phyloP scores from a whole-genome alignment of 1,284 basidiomycete genomes.

The Leccinum fallax region DNA sequence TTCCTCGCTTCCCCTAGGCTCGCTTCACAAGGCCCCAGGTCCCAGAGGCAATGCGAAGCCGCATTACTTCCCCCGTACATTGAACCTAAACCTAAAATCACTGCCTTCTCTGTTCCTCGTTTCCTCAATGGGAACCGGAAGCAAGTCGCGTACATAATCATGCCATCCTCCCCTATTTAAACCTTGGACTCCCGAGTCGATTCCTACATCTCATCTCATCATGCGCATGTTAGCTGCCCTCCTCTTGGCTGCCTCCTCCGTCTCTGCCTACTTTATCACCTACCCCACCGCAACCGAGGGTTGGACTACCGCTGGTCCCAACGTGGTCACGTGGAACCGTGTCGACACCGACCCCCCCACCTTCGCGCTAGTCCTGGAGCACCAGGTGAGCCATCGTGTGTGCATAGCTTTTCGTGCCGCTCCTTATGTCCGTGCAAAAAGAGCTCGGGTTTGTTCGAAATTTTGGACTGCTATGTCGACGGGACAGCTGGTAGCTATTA shows the following conservation, averaged over 20 bases:
- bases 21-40: no score
- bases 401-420: background rate
- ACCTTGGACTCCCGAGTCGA: background rate
- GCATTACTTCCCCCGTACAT: no score
- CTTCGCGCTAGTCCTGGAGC: background rate
- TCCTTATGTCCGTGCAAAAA: background rate
- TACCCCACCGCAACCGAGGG: background rate
- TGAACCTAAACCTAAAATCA: no score
- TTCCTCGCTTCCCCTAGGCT: no score
- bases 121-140: background rate
- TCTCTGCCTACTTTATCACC: background rate
- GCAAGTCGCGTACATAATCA: background rate
- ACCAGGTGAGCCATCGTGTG: background rate
- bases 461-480: background rate
- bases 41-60: no score
- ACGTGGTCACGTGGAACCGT: background rate
- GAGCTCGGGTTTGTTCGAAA: background rate
- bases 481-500: background rate
- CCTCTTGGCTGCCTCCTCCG: background rate
- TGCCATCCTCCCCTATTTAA: background rate
- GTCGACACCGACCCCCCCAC: background rate
- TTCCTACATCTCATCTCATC: background rate
- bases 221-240: background rate
- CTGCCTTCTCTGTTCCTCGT: background rate
- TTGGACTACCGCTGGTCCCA: background rate